These are phyloP conservation scores for Solanum corneliomulleri DNA, from an alignment of 257 asterid genomes.

Conservation along the genomic window DNA sequence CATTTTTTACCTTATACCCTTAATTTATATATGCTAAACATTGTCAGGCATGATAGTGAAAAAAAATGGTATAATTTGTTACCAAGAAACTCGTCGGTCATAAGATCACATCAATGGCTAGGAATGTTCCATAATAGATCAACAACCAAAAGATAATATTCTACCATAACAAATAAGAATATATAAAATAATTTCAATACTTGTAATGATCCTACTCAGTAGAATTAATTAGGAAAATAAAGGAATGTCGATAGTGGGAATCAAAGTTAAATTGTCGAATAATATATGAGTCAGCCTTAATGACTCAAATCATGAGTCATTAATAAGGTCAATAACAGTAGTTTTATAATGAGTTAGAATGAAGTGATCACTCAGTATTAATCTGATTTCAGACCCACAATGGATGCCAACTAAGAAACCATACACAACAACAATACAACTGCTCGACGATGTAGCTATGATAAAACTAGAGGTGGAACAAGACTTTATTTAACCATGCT, in stretches of 20 bases:
- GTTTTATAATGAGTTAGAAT: too few species aligned
- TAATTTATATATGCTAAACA: neutral
- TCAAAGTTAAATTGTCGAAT: neutral
- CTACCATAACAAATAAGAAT: neutral
- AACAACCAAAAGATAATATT: neutral
- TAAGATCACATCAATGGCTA: neutral
- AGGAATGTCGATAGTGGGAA: neutral
- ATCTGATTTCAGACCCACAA: neutral
- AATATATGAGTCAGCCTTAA: neutral
- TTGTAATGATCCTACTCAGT: neutral
- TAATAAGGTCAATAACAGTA: neutral
- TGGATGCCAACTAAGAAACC: too few species aligned
- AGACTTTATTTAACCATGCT: too few species aligned
- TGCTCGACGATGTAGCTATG: too few species aligned
- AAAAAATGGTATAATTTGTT: neutral
- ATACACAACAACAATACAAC: too few species aligned
- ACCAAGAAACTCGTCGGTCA: neutral
- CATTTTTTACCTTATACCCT: too few species aligned
- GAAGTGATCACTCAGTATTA: neutral
- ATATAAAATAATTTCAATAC: too few species aligned
- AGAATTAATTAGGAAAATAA: too few species aligned
- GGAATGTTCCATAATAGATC: neutral
- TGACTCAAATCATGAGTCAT: neutral
- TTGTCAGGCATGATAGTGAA: neutral
- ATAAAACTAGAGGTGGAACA: too few species aligned